Percentiles rank a stretch among this genome's conserved stretches.
Conservation (phyloP, 1,284 basidiomycete species). For the Heterobasidion irregulare region DNA sequence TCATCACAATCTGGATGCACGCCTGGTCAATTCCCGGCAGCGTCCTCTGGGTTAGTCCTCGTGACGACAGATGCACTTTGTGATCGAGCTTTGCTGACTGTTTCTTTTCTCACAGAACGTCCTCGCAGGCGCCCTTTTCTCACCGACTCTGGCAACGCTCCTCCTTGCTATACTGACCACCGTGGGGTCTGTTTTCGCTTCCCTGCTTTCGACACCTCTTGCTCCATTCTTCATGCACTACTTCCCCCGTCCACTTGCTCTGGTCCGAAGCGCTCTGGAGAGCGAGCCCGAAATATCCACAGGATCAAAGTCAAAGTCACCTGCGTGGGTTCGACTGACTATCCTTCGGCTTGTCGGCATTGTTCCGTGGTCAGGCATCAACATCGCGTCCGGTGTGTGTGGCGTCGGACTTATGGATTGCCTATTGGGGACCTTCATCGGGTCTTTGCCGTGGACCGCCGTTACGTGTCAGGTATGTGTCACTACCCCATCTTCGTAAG, state of each 20-base stretch:
- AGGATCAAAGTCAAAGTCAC: conserved; percentile 42
- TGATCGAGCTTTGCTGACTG: conserved; percentile 14
- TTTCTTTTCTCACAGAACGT: conserved; percentile 58
- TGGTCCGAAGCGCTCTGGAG: conserved; percentile 66
- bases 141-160: conserved; percentile 70
- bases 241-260: conserved; percentile 78
- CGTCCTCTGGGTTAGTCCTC: conserved; percentile 68
- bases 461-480: conserved; percentile 71
- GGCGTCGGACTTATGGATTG: conserved; percentile 72
- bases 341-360: conserved; percentile 83
- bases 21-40: conserved; percentile 92
- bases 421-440: conserved; percentile 75
- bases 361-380: conserved; percentile 92
- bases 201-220: conserved; percentile 73
- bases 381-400: conserved; percentile 87
- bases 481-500: no score
- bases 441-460: conserved; percentile 73
- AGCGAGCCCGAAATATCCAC: conserved; percentile 31
- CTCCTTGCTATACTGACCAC: conserved; percentile 79
- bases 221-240: conserved; percentile 73
- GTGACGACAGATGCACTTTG: conserved; percentile 3
- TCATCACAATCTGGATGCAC: conserved; percentile 89
- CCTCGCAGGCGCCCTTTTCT: conserved; percentile 79
- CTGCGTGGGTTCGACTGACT: conserved; percentile 78
- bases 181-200: conserved; percentile 75